Base-by-base conservation (phyloP, 164 flowering plant species). In the Cinnamomum micranthum region DNA sequence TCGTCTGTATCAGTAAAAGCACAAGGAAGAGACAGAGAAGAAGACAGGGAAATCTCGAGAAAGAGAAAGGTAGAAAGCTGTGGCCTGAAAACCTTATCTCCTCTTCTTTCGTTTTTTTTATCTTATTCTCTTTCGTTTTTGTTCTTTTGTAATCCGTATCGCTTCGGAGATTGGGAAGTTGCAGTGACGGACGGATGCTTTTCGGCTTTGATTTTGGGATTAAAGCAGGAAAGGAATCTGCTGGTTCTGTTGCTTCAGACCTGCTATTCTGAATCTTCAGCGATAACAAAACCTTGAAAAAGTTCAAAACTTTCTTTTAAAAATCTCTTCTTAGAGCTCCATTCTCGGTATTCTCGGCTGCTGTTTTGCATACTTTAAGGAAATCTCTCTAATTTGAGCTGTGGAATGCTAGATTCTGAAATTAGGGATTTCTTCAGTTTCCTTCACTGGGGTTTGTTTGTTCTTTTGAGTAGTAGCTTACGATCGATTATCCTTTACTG, bases 131-230 rank as follows among this genome's bases (percentile, higher is more conserved):
- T 69, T 20, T 33, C 58, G 22, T 31, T 31, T 31, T 31, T 31
- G 33, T 31, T 31, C 33, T 31, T 31, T 31, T 31, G 33, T 31
- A 31, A 31, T 31, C 33, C 25, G 66, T 63, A 63, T n/a, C 12
- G 72, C 73, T 71, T 66, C 7, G 65, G 71, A 66, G 22, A 51
- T 41, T 71, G 76, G 33, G 70, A 50, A 65, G 65, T 65, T 27
- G 65, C 50, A n/a, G 66, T 11, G n/a, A 27, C 12, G 22, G 19
- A 22, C 5, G 33, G 33, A 31, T 68, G 52, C 66, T 68, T 68
- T 68, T 74, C 77, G 65, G 60, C 65, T 63, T 59, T 75, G 25
- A 33, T 51, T 55, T 23, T n/a, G 28, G 64, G 74, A 31, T 76
- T 51, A 65, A 52, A 47, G 71, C 60, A 4, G 31, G 59, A 23